These are phyloP conservation scores for Nissolia schottii DNA, from an alignment of 306 rosid species.

Conservation along the genomic window DNA sequence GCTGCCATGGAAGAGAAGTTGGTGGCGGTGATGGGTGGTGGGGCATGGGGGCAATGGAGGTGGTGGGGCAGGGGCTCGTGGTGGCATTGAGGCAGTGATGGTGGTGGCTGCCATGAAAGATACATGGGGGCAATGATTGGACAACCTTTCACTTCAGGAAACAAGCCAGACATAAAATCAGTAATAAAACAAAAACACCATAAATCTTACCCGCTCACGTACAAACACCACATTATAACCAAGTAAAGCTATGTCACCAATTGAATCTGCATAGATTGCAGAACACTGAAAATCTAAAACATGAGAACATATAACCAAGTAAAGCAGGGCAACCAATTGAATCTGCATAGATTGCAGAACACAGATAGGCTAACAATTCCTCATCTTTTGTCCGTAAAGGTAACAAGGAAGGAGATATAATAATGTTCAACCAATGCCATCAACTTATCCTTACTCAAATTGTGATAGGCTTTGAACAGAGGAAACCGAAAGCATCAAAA, in stretches of 20 bases:
- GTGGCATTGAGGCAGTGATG: no score
- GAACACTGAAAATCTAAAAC: background rate
- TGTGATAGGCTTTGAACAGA: background rate
- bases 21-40: no score
- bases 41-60: no score
- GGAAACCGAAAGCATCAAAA: background rate
- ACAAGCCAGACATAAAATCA: background rate
- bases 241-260: background rate
- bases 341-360: background rate
- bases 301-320: background rate
- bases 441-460: background rate
- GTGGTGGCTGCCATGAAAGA: no score
- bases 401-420: background rate
- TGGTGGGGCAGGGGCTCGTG: no score
- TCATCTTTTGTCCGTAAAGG: background rate
- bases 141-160: background rate
- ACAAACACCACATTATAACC: background rate
- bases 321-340: background rate
- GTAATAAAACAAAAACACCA: background rate
- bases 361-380: background rate
- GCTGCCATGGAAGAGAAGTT: no score
- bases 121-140: no score
- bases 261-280: background rate
- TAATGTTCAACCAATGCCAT: background rate
- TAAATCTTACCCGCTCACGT: background rate